A percentile compares a stretch with the other conserved stretches of the same genome.
These are phyloP conservation scores for Liquidambar formosana DNA, from an alignment of 164 flowering plant species.

Conservation along the genomic window DNA sequence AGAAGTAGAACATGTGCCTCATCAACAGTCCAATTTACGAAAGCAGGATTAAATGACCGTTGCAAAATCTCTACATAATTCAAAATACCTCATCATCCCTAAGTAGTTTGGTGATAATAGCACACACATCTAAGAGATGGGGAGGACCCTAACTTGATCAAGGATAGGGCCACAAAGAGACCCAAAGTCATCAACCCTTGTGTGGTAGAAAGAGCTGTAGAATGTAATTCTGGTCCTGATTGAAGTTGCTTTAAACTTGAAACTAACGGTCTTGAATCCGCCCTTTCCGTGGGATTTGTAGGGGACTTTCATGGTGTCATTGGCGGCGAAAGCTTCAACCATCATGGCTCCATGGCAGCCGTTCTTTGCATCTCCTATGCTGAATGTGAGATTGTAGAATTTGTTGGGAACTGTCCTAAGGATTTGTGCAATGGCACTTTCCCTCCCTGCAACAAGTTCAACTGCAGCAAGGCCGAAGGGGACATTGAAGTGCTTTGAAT, in stretches of 20 bases:
- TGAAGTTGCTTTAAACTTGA: conserved; percentile 62
- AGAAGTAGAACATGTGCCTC: conserved; percentile 4
- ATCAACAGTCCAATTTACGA: conserved; percentile 4
- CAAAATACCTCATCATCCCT: neutral
- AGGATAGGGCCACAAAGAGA: conserved; percentile 88
- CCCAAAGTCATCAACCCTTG: conserved; percentile 60
- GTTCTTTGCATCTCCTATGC: conserved; percentile 79
- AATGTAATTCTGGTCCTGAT: conserved; percentile 76
- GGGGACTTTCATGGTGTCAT: conserved; percentile 61
- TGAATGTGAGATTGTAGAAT: conserved; percentile 57
- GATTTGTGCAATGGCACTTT: conserved; percentile 86
- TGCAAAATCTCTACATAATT: conserved; percentile 7
- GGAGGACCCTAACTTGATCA: conserved; percentile 64
- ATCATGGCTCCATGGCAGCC: conserved; percentile 90
- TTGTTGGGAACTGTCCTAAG: conserved; percentile 61
- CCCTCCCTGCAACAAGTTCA: conserved; percentile 89
- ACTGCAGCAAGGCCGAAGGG: conserved; percentile 68
- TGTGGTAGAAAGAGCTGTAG: conserved; percentile 84
- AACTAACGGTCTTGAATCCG: conserved; percentile 35
- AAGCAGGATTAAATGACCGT: conserved; percentile 4
- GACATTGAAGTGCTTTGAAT: conserved; percentile 70
- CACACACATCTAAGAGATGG: conserved; percentile 18
- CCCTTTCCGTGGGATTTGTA: conserved; percentile 68
- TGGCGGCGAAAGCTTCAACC: conserved; percentile 84
- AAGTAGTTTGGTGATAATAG: neutral